A percentile compares a stretch with the other conserved stretches of the same genome.
Evolutionary conservation across 1,284 basidiomycete genomes (phyloP).

Genomic region (Ganoderma leucocontextum): DNA sequence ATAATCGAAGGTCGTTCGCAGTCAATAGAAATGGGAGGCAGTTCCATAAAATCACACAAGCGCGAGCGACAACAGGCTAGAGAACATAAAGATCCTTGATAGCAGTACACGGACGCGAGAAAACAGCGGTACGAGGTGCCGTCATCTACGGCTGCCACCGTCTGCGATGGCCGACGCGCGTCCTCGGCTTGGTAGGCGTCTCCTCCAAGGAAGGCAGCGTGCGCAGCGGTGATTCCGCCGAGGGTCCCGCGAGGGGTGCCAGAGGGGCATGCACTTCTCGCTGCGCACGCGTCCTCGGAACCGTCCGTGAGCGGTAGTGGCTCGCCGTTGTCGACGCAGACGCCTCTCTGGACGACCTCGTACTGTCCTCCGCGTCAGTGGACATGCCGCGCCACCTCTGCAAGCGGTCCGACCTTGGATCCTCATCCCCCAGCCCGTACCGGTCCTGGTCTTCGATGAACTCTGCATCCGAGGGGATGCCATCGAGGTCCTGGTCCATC

Average conservation of each 20-base stretch:
- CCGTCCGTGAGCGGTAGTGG: conserved; percentile 28
- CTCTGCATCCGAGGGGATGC: conserved; percentile 56
- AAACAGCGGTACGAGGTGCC: not conserved
- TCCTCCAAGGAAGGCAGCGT: conserved; percentile 56
- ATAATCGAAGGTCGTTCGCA: conserved; percentile 15
- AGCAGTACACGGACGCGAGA: conserved; percentile 18
- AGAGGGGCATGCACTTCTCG: conserved; percentile 13
- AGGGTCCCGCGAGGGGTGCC: conserved; percentile 29
- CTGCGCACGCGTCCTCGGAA: conserved; percentile 20
- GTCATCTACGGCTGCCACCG: conserved; percentile 35
- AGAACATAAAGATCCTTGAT: conserved; percentile 13
- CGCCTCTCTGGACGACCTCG: conserved; percentile 24
- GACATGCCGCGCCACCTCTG: conserved; percentile 31
- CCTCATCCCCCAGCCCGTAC: conserved; percentile 45
- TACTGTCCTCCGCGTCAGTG: conserved; percentile 26
- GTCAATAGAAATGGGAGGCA: conserved; percentile 13
- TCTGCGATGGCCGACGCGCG: conserved; percentile 46
- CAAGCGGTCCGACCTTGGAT: conserved; percentile 29
- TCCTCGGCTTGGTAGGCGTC: conserved; percentile 69
- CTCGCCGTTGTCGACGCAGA: conserved; percentile 11
- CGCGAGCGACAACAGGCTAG: conserved; percentile 19
- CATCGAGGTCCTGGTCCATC: conserved; percentile 72
- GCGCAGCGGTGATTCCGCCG: conserved; percentile 31
- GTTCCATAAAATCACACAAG: conserved; percentile 17
- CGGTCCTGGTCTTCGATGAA: conserved; percentile 51